Evolutionary conservation across 2,329 filamentous ascomycete genomes (phyloP).

Genomic region (Clarireedia sp.): DNA sequence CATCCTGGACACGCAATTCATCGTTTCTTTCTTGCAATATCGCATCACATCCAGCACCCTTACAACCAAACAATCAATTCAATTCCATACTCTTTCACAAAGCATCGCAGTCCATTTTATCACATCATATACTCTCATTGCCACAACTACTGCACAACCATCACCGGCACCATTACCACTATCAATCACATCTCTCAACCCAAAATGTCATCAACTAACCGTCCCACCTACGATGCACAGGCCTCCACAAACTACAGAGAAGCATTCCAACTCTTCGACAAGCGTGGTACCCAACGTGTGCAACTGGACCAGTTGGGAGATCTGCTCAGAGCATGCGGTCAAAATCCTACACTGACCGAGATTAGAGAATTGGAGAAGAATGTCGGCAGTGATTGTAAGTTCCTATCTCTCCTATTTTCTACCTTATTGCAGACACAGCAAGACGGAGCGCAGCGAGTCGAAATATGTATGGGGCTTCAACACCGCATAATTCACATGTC

Average conservation of each 20-base stretch:
- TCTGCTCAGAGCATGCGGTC: conserved; percentile 88
- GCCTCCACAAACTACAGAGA: conserved; percentile 98
- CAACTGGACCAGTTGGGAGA: conserved; percentile 81
- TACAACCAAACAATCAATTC: background rate
- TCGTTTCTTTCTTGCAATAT: no score
- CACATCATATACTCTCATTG: background rate
- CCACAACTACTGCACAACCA: no score
- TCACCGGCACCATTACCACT: background rate
- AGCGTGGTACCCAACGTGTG: conserved; percentile 93
- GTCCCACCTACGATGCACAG: conserved; percentile 37
- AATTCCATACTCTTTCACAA: background rate
- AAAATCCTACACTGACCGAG: conserved; percentile 93
- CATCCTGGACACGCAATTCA: no score
- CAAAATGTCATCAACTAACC: conserved; percentile 21
- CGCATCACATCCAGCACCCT: no score
- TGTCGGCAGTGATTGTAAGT: conserved; percentile 85
- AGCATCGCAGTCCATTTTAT: background rate
- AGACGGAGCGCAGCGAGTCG: background rate
- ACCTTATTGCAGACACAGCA: background rate
- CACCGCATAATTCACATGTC: background rate
- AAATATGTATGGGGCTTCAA: background rate
- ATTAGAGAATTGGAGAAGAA: conserved; percentile 88
- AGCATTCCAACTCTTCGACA: conserved; percentile 99
- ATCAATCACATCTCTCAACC: background rate
- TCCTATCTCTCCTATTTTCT: background rate